Evolutionary conservation across 768 basidiomycete genomes (phyloP), one percentile per base, ranked within the genome.

Genomic region (Pleurotus ostreatus): DNA sequence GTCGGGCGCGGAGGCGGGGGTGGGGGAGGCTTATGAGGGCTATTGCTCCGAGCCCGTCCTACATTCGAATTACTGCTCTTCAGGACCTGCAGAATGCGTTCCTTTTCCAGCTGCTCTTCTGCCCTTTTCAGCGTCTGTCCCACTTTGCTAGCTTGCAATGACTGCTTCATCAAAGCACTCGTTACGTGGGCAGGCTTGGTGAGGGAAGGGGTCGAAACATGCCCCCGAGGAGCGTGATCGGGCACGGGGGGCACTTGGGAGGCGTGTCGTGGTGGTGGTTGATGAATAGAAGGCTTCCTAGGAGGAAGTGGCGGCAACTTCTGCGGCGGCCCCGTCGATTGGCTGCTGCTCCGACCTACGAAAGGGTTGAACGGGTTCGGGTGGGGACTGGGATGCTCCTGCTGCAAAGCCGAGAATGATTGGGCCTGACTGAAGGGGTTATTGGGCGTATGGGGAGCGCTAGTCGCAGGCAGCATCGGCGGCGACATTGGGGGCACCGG

Each of bases 91-190:
- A 89, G 71, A 16, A 89, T 79, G 8, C 89, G 75, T 64, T 87
- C 85, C 60, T 82, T 80, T 66, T 88, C 87, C 15, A 89, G 73
- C 59, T 80, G 76, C 41, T 81, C 82, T 62, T 90, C 85, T 0
- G 81, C 84, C 47, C 81, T 80, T 68, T 89, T 88, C 69, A 89
- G 73, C 3, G 78, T 79, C 66, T 88, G 84, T 1, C 81, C 89
- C 0, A 81, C 79, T 63, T 88, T 88, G 56, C 81, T 84, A 5
- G 90, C 90, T 52, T 87, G 83, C 0, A 92, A 71, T 18, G 82
- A 84, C 67, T 91, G 88, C 57, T 80, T 79, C 72, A 89, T 89
- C n/a, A 89, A 70, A 0, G 79, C 76, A 9, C 83, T 86, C 20
- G 82, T 83, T 25, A 82, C 69, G 54, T 88, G 85, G 0, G 68